phyloP scores from a whole-genome alignment of 129 eudicot species.

The Lactuca saligna region DNA sequence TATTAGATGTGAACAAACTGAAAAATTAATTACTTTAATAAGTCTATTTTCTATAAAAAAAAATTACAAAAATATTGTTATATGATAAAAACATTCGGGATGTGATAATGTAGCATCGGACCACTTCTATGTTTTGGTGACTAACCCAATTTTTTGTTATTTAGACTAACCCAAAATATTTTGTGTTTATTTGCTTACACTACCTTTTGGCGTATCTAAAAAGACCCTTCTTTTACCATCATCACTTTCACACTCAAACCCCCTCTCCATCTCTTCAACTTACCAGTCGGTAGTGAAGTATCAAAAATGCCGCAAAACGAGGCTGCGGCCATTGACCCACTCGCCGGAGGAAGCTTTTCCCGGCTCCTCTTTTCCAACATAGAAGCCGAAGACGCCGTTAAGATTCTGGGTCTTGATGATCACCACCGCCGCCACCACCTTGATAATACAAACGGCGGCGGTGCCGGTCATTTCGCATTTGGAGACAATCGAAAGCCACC shows the following conservation, averaged over 20 bases:
- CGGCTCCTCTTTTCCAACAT: slow-evolving; percentile 53
- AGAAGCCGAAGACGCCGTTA: slow-evolving; percentile 17
- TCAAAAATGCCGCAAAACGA: slow-evolving; percentile 37
- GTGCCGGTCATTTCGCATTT: slow-evolving; percentile 27
- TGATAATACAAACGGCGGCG: slow-evolving; percentile 13
- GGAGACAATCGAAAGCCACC: slow-evolving; percentile 38
- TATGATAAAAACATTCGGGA: no score
- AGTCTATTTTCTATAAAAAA: no score
- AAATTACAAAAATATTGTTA: no score
- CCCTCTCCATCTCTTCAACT: slow-evolving; percentile 2
- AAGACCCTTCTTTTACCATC: slow-evolving; percentile 16
- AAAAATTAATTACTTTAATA: no score
- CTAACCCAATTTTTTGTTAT: no score
- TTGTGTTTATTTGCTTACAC: not conserved
- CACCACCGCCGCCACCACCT: slow-evolving; percentile 8
- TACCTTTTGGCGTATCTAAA: not conserved
- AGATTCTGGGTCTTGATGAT: slow-evolving; percentile 14
- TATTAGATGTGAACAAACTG: no score
- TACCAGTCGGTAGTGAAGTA: slow-evolving; percentile 22
- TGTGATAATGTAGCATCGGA: no score
- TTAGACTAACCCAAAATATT: no score
- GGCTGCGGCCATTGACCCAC: slow-evolving; percentile 39
- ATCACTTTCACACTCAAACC: slow-evolving; percentile 8
- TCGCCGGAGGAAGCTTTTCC: slow-evolving; percentile 60
- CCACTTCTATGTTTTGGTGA: not conserved